These are phyloP conservation scores for Neltuma alba DNA, from an alignment of 306 rosid genomes.

Conservation along the genomic window DNA sequence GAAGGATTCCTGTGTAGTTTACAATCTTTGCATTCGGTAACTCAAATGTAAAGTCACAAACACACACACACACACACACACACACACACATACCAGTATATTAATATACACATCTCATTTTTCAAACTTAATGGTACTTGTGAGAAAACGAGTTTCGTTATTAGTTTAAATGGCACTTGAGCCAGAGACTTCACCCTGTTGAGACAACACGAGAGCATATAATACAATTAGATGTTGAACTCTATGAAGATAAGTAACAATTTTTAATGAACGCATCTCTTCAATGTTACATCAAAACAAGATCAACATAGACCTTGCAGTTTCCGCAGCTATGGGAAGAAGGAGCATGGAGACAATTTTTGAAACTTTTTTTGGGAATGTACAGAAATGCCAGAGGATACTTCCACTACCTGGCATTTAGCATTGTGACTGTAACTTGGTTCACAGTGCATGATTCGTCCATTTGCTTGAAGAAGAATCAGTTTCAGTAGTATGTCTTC, in stretches of 20 bases:
- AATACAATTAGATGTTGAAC: not conserved
- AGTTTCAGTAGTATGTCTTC: slow-evolving; percentile 49
- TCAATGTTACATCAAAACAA: slow-evolving; percentile 37
- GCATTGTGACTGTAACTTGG: slow-evolving; percentile 73
- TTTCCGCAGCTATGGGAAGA: slow-evolving; percentile 26
- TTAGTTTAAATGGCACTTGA: not conserved
- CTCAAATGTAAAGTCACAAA: too few relatives aligned
- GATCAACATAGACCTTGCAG: slow-evolving; percentile 30
- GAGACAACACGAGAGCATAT: not conserved
- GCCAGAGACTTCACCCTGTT: not conserved
- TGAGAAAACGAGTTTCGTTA: not conserved
- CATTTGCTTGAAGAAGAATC: slow-evolving; percentile 66
- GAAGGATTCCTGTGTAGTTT: not conserved
- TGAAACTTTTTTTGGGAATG: slow-evolving; percentile 12
- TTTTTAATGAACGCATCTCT: slow-evolving; percentile 27
- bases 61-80: not conserved
- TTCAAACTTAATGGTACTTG: not conserved
- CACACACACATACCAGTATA: not conserved
- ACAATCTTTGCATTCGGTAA: not conserved
- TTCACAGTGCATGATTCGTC: slow-evolving; percentile 69
- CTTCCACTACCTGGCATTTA: slow-evolving; percentile 62
- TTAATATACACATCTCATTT: not conserved
- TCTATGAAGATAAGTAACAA: not conserved
- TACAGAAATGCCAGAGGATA: slow-evolving; percentile 29
- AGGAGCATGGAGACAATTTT: slow-evolving; percentile 26